These are phyloP conservation scores for Amanita thiersii DNA, from an alignment of 768 basidiomycete genomes.

Conservation along the genomic window DNA sequence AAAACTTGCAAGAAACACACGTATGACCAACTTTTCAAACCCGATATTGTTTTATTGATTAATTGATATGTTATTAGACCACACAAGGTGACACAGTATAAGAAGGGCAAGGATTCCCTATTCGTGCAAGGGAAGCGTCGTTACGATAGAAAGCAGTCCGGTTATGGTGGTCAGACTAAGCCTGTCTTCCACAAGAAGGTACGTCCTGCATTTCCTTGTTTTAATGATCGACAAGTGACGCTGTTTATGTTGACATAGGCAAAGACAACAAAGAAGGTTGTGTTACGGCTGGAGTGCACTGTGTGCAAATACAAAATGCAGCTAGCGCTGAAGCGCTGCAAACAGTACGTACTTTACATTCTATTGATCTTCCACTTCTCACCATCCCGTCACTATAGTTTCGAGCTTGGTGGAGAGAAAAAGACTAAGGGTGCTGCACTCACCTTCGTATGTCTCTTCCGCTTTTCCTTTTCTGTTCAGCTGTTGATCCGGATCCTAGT, in stretches of 20 bases:
- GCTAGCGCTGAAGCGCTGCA: conserved; percentile 95
- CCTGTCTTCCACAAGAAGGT: conserved; percentile 99
- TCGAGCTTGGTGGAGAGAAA: conserved; percentile 99
- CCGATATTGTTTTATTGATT: conserved; percentile 6
- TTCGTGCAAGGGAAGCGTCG: conserved; percentile 99
- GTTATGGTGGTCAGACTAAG: conserved; percentile 99
- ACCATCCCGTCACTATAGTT: conserved; percentile 39
- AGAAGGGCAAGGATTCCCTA: conserved; percentile 98
- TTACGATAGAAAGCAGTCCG: conserved; percentile 97
- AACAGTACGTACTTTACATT: conserved; percentile 62
- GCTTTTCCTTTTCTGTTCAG: neutral
- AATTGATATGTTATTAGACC: conserved; percentile 44
- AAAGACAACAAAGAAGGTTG: conserved; percentile 99
- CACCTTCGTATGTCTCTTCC: conserved; percentile 65
- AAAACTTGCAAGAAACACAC: conserved; percentile 97
- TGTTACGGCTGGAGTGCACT: conserved; percentile 95
- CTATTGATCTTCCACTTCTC: neutral
- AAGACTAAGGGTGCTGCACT: conserved; percentile 98
- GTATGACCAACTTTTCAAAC: conserved; percentile 37
- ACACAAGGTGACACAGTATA: conserved; percentile 99
- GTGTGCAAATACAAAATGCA: conserved; percentile 99
- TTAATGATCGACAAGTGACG: neutral
- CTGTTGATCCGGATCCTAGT: conserved; percentile 10
- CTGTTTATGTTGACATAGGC: conserved; percentile 39
- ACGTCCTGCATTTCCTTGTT: conserved; percentile 13